These are phyloP conservation scores for Santalum album DNA, from an alignment of 164 flowering plant species.

Conservation along the genomic window DNA sequence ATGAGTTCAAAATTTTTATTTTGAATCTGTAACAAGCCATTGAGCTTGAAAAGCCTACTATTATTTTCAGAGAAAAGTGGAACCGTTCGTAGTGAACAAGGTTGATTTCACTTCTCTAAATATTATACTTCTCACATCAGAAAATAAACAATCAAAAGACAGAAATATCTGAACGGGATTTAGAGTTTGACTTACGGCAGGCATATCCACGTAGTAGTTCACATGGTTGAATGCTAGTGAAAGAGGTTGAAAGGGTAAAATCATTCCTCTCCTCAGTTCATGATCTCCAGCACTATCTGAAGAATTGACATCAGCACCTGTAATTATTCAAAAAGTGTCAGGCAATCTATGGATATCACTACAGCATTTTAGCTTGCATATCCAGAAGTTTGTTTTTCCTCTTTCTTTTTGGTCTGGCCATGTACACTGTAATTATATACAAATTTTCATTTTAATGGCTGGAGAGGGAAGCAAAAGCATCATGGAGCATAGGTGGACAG, in stretches of 20 bases:
- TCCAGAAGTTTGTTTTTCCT: too few species aligned
- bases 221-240: slow-evolving; percentile 3
- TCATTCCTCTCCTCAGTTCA: not conserved
- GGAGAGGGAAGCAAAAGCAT: too few species aligned
- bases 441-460: too few species aligned
- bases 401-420: too few species aligned
- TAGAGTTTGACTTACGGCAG: slow-evolving; percentile 1
- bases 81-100: too few species aligned
- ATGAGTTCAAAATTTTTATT: too few species aligned
- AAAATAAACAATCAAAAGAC: not conserved
- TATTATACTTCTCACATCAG: not conserved
- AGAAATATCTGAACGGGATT: not conserved
- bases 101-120: not conserved
- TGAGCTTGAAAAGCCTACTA: too few species aligned
- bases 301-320: not conserved
- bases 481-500: too few species aligned
- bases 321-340: not conserved
- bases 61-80: too few species aligned
- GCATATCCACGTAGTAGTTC: slow-evolving; percentile 7
- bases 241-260: slow-evolving; percentile 3
- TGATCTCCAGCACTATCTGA: not conserved
- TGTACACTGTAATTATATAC: too few species aligned
- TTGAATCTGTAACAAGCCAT: too few species aligned
- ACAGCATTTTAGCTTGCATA: too few species aligned
- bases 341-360: not conserved